Evolutionary conservation across 2,329 filamentous ascomycete genomes (phyloP), one percentile per base, ranked within the genome.

Genomic region (Aphanoascus verrucosus): DNA sequence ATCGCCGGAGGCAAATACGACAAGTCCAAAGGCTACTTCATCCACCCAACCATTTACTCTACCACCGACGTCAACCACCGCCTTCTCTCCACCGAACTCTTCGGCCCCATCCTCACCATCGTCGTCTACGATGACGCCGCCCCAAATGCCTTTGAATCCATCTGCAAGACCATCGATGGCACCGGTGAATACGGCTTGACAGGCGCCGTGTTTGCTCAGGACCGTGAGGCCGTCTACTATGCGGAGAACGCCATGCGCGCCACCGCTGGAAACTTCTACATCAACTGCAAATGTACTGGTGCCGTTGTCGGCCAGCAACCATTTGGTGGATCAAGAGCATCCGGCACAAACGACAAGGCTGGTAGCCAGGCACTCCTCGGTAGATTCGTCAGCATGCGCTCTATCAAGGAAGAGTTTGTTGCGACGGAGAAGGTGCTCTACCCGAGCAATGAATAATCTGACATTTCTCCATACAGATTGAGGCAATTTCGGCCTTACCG

Each of bases 31-130:
- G 88, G 88, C 57, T 94, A 85, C 77, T 94, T 81, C 72, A 81
- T 94, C 65, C 78, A 87, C 68, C 88, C 88, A 5, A 94, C 88
- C 57, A 78, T 94, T 64, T 94, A 91, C 75, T 72, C 77, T 57
- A 86, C 87, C 49, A 81, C 76, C 49, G 84, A 87, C 72, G 83
- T 87, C 0, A 72, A 78, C 57, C 88, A 94, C 74, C 78, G 79
- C 57, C 82, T 91, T 60, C 75, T 94, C 47, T 81, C 77, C 49
- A 84, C 81, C 37, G 88, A 94, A 70, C 81, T 94, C 57, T 94
- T 94, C 68, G 88, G 88, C 1, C 88, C 88, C 32, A 72, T 94
- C 54, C 74, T 93, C 41, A 80, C 81, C 32, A 72, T 85, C 9
- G 81, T 94, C 69, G 79, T 90, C 57, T 94, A 93, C 73, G 82